These are phyloP conservation scores for Rhizophagus sp. DNA, from an alignment of 192 early-diverging fungal genomes.

Conservation along the genomic window DNA sequence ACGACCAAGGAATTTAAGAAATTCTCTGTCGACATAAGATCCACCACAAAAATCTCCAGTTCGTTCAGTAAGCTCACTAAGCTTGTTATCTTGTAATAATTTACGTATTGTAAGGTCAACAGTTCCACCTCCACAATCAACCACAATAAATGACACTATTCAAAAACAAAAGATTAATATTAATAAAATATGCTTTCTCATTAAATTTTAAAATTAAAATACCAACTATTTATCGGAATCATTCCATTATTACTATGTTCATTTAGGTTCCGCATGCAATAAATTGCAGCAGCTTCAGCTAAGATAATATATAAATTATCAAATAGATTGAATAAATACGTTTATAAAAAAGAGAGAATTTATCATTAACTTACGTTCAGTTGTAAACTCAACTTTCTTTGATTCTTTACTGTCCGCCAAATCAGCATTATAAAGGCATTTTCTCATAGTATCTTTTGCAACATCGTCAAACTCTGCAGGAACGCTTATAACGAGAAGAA, in stretches of 20 bases:
- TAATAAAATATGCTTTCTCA: background rate
- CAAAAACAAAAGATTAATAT: background rate
- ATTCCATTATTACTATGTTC: background rate
- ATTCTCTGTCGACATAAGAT: conserved; percentile 45
- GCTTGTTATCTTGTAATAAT: background rate
- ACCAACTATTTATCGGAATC: background rate
- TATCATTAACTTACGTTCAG: background rate
- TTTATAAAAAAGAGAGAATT: background rate
- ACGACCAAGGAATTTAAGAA: background rate
- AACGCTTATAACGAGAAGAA: conserved; percentile 38
- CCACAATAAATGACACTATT: conserved; percentile 34
- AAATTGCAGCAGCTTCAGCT: conserved; percentile 13
- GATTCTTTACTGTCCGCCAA: conserved; percentile 32
- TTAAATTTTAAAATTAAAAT: background rate
- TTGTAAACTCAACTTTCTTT: background rate
- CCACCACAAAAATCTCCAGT: conserved; percentile 47
- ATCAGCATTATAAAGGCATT: conserved; percentile 51
- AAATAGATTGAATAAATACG: no score
- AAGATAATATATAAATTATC: no score
- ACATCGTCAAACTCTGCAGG: conserved; percentile 56
- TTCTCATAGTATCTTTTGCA: conserved; percentile 55
- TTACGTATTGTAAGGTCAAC: conserved; percentile 33
- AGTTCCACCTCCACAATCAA: conserved; percentile 45
- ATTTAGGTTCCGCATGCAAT: background rate
- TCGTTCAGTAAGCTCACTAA: conserved; percentile 49